Percentiles rank a stretch among this genome's conserved stretches.
Conservation (phyloP, 2,329 filamentous ascomycete genomes). For the Plenodomus biglobosus region DNA sequence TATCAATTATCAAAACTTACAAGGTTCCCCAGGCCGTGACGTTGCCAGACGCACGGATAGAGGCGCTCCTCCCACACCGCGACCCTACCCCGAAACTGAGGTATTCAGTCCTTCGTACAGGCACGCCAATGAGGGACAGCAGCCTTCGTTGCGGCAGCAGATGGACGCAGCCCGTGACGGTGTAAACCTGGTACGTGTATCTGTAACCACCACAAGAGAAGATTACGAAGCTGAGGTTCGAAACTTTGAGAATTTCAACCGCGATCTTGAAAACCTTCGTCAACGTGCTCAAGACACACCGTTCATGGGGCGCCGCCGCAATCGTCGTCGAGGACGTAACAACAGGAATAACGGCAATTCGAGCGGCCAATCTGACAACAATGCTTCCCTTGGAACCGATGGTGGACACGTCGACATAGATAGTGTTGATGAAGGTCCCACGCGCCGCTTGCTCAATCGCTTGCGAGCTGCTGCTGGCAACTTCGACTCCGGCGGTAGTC, state of each 20-base stretch:
- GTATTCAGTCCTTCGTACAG: background rate
- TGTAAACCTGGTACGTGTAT: background rate
- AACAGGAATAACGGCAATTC: background rate
- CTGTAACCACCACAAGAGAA: constrained; percentile 1
- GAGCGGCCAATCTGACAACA: background rate
- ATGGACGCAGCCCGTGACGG: background rate
- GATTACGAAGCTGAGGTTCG: constrained; percentile 5
- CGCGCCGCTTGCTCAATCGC: too few relatives aligned
- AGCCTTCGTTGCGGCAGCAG: background rate
- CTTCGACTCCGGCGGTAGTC: too few relatives aligned
- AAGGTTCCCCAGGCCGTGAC: too few relatives aligned
- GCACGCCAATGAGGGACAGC: background rate
- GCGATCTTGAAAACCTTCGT: constrained; percentile 14
- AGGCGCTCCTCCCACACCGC: too few relatives aligned
- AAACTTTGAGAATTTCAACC: constrained; percentile 7
- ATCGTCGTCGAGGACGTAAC: background rate
- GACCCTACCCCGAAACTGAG: too few relatives aligned
- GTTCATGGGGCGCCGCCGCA: too few relatives aligned
- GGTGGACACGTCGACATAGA: too few relatives aligned
- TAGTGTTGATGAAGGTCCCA: too few relatives aligned
- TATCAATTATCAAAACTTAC: too few relatives aligned
- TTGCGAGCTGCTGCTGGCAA: too few relatives aligned
- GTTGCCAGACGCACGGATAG: too few relatives aligned
- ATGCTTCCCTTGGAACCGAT: background rate
- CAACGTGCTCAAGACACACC: background rate